Percentiles rank a stretch among this genome's conserved stretches.
phyloP scores from a whole-genome alignment of 768 basidiomycete species.

The Suillus americanus region DNA sequence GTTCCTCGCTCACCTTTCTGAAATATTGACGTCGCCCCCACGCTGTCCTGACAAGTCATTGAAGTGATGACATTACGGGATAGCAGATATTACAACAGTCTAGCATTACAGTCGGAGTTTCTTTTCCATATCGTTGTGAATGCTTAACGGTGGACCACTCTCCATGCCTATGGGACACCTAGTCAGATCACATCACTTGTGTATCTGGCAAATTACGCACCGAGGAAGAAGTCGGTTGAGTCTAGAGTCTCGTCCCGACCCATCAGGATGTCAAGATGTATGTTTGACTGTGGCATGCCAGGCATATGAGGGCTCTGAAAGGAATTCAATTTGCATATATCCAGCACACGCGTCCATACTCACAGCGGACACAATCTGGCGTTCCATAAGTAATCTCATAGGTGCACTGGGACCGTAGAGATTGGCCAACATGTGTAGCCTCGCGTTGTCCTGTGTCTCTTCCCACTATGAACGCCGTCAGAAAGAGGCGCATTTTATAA shows the following conservation, averaged over 20 bases:
- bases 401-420: slow-evolving; percentile 87
- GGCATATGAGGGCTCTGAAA: slow-evolving; percentile 67
- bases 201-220: slow-evolving; percentile 39
- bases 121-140: slow-evolving; percentile 70
- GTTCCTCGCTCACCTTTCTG: background rate
- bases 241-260: slow-evolving; percentile 87
- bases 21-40: no score
- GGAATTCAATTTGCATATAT: background rate
- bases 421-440: slow-evolving; percentile 82
- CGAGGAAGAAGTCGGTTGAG: slow-evolving; percentile 75
- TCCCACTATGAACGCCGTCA: slow-evolving; percentile 69
- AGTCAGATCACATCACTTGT: slow-evolving; percentile 7
- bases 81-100: slow-evolving; percentile 8
- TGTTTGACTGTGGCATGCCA: slow-evolving; percentile 64
- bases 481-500: slow-evolving; percentile 3
- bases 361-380: slow-evolving; percentile 79
- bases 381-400: slow-evolving; percentile 90
- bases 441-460: slow-evolving; percentile 84
- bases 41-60: background rate
- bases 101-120: slow-evolving; percentile 43
- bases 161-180: slow-evolving; percentile 47
- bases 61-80: background rate
- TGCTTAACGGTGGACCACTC: slow-evolving; percentile 46
- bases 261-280: slow-evolving; percentile 91
- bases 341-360: slow-evolving; percentile 26